Evolutionary conservation across 495 filamentous ascomycete species (phyloP).

Genomic region (Xylaria sp.): DNA sequence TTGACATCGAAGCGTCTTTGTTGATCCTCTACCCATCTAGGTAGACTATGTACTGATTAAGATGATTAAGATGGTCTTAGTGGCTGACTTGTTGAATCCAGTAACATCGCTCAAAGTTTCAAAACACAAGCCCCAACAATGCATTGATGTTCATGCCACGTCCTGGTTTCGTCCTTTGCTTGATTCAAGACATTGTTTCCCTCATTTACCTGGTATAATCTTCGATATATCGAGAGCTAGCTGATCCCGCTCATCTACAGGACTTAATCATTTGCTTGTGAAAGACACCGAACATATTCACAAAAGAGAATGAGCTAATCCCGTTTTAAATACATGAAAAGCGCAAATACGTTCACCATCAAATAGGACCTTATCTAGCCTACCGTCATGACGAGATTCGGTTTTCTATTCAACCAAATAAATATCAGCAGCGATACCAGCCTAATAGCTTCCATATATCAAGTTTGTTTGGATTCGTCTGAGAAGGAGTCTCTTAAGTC

Average conservation of each 20-base stretch:
- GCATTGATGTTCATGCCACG: slow-evolving; percentile 12
- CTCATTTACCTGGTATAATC: not conserved
- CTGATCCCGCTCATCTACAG: not conserved
- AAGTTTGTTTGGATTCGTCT: not conserved
- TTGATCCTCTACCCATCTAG: slow-evolving; percentile 8
- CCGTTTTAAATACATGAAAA: not conserved
- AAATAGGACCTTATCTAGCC: no score
- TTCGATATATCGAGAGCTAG: not conserved
- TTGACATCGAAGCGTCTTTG: slow-evolving; percentile 1
- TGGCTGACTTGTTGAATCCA: slow-evolving; percentile 1
- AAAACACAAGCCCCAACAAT: not conserved
- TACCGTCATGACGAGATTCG: no score
- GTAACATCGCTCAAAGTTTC: slow-evolving; percentile 4
- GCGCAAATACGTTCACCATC: no score
- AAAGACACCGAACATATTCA: not conserved
- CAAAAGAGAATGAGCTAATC: not conserved
- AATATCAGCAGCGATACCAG: not conserved
- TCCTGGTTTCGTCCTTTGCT: not conserved
- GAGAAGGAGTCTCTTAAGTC: not conserved
- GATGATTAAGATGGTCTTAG: not conserved
- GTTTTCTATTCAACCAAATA: not conserved
- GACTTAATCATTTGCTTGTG: not conserved
- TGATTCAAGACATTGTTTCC: not conserved
- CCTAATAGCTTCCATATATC: no score
- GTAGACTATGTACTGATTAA: slow-evolving; percentile 8